Conservation (phyloP, 2,329 filamentous ascomycete species). For the Claviceps digitariae region DNA sequence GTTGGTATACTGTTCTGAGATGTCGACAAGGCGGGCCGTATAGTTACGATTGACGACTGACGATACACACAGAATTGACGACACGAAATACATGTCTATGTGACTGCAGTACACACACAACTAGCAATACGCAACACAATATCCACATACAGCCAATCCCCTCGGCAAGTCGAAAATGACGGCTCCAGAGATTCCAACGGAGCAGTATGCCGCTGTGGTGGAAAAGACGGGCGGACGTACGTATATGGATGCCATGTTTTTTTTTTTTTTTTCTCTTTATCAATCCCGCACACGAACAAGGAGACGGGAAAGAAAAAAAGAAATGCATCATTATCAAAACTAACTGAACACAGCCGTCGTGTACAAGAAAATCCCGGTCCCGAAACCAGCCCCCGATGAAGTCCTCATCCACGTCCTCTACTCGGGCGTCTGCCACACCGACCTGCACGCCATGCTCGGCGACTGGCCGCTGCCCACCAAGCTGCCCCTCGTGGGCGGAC, state of each 20-base stretch:
- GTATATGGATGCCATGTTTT: no score
- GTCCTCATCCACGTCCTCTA: constrained; percentile 86
- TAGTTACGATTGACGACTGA: no score
- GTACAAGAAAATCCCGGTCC: constrained; percentile 73
- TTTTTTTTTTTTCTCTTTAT: no score
- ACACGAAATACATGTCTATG: no score
- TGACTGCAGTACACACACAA: no score
- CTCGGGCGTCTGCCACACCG: constrained; percentile 84
- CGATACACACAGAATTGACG: no score
- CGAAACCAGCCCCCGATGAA: constrained; percentile 72
- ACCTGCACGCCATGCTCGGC: constrained; percentile 65
- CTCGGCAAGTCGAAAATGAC: constrained; percentile 15
- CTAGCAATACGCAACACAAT: no score
- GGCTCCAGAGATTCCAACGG: constrained; percentile 48
- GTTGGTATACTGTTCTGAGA: no score
- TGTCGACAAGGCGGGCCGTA: no score
- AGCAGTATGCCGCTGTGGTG: constrained; percentile 86
- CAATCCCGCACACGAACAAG: neutral
- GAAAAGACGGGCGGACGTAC: constrained; percentile 63
- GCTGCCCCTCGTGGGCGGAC: constrained; percentile 73
- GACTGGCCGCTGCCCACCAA: constrained; percentile 83
- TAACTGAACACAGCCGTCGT: constrained; percentile 36
- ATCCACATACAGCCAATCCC: no score
- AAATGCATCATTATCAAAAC: neutral
- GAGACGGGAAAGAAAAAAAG: constrained; percentile 4